A percentile compares a stretch with the other conserved stretches of the same genome.
Conservation (phyloP, 176 grass and related monocot species). For the maize (Zea mays) region DNA sequence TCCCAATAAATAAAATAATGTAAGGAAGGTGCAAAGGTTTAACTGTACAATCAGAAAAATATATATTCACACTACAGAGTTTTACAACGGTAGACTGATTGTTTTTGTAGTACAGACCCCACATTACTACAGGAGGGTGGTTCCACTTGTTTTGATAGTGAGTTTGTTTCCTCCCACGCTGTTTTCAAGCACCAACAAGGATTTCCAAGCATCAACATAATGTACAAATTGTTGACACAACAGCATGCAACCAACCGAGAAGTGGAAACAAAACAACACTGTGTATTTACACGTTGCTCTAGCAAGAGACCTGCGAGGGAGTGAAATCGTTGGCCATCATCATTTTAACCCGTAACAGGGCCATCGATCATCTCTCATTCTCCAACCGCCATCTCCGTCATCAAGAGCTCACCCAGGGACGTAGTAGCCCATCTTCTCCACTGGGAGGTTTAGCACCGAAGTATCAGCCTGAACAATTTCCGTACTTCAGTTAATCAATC, state of each 20-base stretch:
- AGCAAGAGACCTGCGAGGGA: neutral
- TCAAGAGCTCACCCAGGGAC: conserved; percentile 62
- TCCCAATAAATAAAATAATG: too few relatives aligned
- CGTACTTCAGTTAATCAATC: neutral
- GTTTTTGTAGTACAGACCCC: conserved; percentile 7
- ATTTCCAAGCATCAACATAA: conserved; percentile 7
- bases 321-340: too few relatives aligned
- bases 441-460: conserved; percentile 86
- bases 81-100: neutral
- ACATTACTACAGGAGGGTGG: neutral
- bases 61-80: neutral
- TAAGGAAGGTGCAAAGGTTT: neutral
- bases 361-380: neutral
- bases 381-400: neutral
- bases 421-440: conserved; percentile 96
- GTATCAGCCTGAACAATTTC: conserved; percentile 62
- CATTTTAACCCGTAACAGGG: neutral
- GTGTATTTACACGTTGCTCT: conserved; percentile 33
- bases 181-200: neutral
- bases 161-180: neutral
- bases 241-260: neutral
- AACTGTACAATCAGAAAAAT: neutral
- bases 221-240: neutral
- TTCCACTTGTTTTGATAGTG: neutral
- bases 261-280: conserved; percentile 8